Evolutionary conservation across 176 grass and related monocot genomes (phyloP), one percentile per base, ranked within the genome.

Genomic region (Areca catechu): DNA sequence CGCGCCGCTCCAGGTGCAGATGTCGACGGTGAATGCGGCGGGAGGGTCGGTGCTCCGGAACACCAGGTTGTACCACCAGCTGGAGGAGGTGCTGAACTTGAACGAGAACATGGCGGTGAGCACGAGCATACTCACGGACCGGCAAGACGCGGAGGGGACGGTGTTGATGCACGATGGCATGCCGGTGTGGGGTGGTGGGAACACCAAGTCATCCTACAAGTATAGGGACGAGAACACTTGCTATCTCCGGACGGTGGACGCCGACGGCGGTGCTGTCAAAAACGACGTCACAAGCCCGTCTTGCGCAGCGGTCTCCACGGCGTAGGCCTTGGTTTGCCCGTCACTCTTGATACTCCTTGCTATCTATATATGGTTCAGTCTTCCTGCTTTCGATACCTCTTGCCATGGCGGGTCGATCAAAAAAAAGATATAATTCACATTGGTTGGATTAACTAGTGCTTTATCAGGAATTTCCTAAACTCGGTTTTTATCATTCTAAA

Each of bases 71-170:
- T 66, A 18, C 15, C 63, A 66, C n/a, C 63, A 66, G 24, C 50
- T 66, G 1, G 7, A 27, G 7, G 63, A 66, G 24, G 24, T 16
- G 50, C 16, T 53, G 50, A 53, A 66, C 1, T 10, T 66, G 63
- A 66, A 66, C 16, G 15, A 29, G 0, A 52, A 53, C 50, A 27
- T n/a, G 10, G 50, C 28, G 24, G 49, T 20, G 63, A 66, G 16
- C 6, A 66, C 50, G 63, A 53, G 50, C 50, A 29, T n/a, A 0
- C 5, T 66, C n/a, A 53, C 63, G 24, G 63, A 66, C 10, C 63
- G 63, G 17, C 63, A 66, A 15, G 63, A 53, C 15, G 63, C 63
- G 1, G 63, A 66, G 49, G 63, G 63, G 23, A 28, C 63, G 63
- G 22, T 24, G 23, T 16, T 66, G 49, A 27, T 54, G 22, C 49